These are phyloP conservation scores for Powellomyces hirtus DNA, from an alignment of 192 early-diverging fungal genomes.

Conservation along the genomic window DNA sequence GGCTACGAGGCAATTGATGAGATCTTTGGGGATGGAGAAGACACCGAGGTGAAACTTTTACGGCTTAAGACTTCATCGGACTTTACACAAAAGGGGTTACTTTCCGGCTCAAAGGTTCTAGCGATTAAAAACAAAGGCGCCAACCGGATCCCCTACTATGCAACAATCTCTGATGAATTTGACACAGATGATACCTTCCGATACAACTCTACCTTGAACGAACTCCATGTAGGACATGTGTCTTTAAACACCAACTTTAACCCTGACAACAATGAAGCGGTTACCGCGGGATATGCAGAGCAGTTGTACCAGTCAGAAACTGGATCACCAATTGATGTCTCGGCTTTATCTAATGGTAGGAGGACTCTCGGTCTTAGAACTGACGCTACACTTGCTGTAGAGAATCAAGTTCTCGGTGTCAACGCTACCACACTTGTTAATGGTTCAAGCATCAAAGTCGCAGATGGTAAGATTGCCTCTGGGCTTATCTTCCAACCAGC, in stretches of 20 bases:
- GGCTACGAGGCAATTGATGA: neutral
- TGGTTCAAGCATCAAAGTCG: neutral
- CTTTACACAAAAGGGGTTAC: neutral
- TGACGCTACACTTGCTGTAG: neutral
- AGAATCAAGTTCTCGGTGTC: neutral
- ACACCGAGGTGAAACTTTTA: neutral
- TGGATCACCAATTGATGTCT: neutral
- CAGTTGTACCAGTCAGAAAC: neutral
- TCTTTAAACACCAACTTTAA: neutral
- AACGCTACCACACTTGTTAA: neutral
- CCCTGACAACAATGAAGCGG: neutral
- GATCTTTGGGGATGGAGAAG: neutral
- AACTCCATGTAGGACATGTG: neutral
- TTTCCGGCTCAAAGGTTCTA: neutral
- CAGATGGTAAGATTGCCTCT: neutral
- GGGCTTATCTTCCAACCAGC: neutral
- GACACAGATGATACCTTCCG: neutral
- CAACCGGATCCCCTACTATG: constrained; percentile 2
- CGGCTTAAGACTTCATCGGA: neutral
- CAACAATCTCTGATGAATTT: neutral
- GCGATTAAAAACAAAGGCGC: neutral
- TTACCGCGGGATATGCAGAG: neutral
- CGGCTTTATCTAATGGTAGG: neutral
- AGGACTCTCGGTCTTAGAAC: neutral
- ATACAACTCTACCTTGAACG: neutral